Evolutionary conservation across 2,329 filamentous ascomycete genomes (phyloP), one percentile per base, ranked within the genome.

Genomic region (Cercospora sp.): DNA sequence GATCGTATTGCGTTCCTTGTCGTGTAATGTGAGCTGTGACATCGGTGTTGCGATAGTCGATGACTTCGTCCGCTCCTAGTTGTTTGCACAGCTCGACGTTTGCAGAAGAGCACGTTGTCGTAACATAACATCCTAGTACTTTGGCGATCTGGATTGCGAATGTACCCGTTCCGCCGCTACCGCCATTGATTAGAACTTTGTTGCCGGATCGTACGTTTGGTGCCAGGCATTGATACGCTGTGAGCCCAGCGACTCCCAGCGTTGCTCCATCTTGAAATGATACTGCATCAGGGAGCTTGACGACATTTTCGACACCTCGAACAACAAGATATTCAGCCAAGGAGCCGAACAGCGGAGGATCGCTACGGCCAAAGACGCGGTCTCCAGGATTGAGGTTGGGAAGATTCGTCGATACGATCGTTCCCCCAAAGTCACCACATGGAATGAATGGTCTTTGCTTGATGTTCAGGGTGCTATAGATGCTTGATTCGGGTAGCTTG

Each of bases 101-200:
- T 5, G 76, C 76, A 0, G 79, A 81, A 9, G 87, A 90, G 73
- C 89, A 91, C 4, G 83, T 84, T 2, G 82, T 81, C 1, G 84
- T 86, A 33, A 91, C 88, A 69, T 85, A 79, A 71, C 85, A 88
- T 0, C 87, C 88, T 3, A 87, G 73, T 0, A 80, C 79, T 75
- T 89, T 90, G 8, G 88, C 88, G 55, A 90, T 84, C 74, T 91
- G 89, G 63, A 91, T 86, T 0, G 82, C 85, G 66, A 84, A 89
- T 0, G 83, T 82, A 0, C 89, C 89, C 0, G 82, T 84, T 0
- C 89, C 89, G 9, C 89, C 89, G 5, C 83, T 87, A 0, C 87
- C 88, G 12, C 87, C 88, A 70, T 90, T 90, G 76, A 90, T 84
- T 73, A 90, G 87, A 7, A 91, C 81, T 72, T 82, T 84, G 62